Percentiles rank a stretch among this genome's conserved stretches.
Evolutionary conservation across 352 stramenopile genomes (phyloP).

Genomic region (Peronospora destructor): DNA sequence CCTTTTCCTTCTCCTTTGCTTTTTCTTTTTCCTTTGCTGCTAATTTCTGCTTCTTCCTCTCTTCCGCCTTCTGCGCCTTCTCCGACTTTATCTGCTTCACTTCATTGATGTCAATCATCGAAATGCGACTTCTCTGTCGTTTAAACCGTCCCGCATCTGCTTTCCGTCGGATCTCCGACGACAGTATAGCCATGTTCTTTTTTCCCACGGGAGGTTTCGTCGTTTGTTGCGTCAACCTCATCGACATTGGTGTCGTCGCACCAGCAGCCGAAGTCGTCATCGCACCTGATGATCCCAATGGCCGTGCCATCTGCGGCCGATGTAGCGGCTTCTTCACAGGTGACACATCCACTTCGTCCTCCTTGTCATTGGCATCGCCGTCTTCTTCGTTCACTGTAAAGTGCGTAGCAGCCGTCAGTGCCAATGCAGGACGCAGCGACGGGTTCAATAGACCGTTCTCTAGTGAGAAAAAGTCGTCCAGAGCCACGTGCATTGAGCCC

Average conservation of each 20-base stretch:
- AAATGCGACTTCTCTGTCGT: slow-evolving; percentile 76
- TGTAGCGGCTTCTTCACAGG: slow-evolving; percentile 40
- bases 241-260: slow-evolving; percentile 12
- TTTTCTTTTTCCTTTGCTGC: slow-evolving; percentile 36
- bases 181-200: slow-evolving; percentile 63
- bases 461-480: slow-evolving; percentile 59
- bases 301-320: slow-evolving; percentile 39
- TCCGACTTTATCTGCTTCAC: slow-evolving; percentile 85
- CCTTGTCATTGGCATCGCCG: slow-evolving; percentile 27
- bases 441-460: slow-evolving; percentile 62
- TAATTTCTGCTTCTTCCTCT: slow-evolving; percentile 69
- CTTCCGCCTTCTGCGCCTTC: slow-evolving; percentile 78
- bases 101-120: slow-evolving; percentile 84
- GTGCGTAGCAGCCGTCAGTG: slow-evolving; percentile 37
- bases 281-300: slow-evolving; percentile 9
- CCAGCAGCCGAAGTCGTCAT: slow-evolving; percentile 18
- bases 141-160: slow-evolving; percentile 78
- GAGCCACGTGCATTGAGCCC: slow-evolving; percentile 10
- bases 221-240: slow-evolving; percentile 24
- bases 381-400: slow-evolving; percentile 58
- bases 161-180: slow-evolving; percentile 79
- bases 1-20: slow-evolving; percentile 26
- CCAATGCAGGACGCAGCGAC: slow-evolving; percentile 42
- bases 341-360: slow-evolving; percentile 21
- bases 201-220: slow-evolving; percentile 36